Conservation (phyloP, 2,329 filamentous ascomycete species). For the Aspergillus nomiae region DNA sequence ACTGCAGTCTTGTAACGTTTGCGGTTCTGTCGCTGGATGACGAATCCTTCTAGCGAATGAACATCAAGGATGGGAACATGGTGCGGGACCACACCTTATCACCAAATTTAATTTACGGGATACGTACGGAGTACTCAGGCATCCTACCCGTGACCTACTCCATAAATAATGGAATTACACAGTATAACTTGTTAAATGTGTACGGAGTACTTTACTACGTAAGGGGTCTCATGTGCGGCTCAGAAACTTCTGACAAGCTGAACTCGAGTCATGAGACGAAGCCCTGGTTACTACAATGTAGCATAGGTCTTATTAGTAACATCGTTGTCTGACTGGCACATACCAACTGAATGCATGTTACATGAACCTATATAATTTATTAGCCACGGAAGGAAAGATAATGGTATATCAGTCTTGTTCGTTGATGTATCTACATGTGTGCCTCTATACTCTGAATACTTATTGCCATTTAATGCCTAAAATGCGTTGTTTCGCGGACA, state of each 20-base stretch:
- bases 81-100: conserved; percentile 1
- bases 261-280: neutral
- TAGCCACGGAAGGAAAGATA: no score
- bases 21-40: conserved; percentile 25
- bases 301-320: neutral
- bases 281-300: neutral
- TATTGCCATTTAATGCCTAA: no score
- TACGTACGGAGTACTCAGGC: neutral
- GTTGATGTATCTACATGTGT: no score
- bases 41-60: conserved; percentile 34
- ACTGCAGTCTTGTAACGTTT: conserved; percentile 11
- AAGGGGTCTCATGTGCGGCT: neutral
- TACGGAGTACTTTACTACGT: neutral
- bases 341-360: neutral
- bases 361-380: no score
- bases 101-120: no score
- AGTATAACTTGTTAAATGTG: no score
- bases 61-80: conserved; percentile 24
- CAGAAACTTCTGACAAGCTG: neutral
- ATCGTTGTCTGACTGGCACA: neutral
- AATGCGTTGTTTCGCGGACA: neutral
- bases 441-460: no score
- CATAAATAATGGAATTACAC: no score
- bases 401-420: no score
- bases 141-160: neutral